Evolutionary conservation across 257 asterid species (phyloP).

Genomic region (Lycium ferocissimum): DNA sequence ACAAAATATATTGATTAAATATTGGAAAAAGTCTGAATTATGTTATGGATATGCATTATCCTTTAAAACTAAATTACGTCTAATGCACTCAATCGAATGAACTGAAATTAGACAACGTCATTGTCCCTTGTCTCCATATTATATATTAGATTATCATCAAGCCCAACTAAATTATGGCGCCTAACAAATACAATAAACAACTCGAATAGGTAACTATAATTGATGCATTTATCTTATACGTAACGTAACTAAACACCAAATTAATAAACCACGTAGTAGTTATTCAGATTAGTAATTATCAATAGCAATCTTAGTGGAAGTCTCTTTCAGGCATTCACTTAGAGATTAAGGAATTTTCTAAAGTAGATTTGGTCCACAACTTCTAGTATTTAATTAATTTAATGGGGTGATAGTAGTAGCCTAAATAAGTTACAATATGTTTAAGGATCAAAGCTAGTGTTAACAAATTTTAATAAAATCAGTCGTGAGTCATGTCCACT

Average conservation of each 20-base stretch:
- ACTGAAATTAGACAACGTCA: background rate
- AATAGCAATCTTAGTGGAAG: background rate
- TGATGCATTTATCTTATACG: background rate
- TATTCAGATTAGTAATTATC: no score
- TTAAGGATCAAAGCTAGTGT: background rate
- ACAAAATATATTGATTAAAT: background rate
- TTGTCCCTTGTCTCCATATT: no score
- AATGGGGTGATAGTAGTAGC: background rate
- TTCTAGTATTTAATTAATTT: background rate
- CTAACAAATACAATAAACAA: background rate
- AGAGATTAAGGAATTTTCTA: constrained; percentile 35
- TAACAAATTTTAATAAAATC: background rate
- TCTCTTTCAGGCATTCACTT: constrained; percentile 26
- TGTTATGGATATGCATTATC: background rate
- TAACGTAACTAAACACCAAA: constrained; percentile 11
- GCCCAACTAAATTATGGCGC: background rate
- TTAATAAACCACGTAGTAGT: background rate
- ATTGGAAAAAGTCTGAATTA: background rate
- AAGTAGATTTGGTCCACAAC: background rate
- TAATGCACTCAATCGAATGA: constrained; percentile 8
- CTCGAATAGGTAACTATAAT: background rate
- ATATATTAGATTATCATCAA: background rate
- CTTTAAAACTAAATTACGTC: background rate
- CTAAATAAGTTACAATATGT: background rate
- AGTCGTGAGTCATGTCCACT: background rate